These are phyloP conservation scores for Lachnum nothofagi DNA, from an alignment of 2,329 filamentous ascomycete species.

Conservation along the genomic window DNA sequence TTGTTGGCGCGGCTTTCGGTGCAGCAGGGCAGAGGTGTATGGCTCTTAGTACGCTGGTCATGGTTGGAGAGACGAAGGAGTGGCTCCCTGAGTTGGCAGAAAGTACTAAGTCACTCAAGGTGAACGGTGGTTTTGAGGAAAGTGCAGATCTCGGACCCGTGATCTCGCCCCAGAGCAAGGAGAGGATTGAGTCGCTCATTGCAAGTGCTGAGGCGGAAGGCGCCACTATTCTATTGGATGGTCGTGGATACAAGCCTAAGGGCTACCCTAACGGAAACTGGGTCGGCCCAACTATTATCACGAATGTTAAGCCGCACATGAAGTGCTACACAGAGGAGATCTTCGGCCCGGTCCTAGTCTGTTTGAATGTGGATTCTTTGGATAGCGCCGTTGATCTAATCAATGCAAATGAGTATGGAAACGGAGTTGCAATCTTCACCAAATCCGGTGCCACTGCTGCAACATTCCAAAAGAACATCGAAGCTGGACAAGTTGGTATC, in stretches of 20 bases:
- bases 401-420: conserved; percentile 82
- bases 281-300: conserved; percentile 77
- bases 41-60: conserved; percentile 76
- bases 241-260: conserved; percentile 65
- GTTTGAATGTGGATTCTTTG: conserved; percentile 70
- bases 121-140: conserved; percentile 76
- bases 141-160: conserved; percentile 77
- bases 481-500: conserved; percentile 81
- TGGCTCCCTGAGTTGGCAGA: conserved; percentile 77
- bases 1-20: conserved; percentile 78
- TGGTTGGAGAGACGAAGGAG: conserved; percentile 78
- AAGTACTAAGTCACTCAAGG: conserved; percentile 64
- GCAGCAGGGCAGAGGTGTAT: conserved; percentile 83
- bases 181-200: conserved; percentile 72
- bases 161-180: conserved; percentile 73
- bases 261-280: conserved; percentile 86
- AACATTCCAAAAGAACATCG: conserved; percentile 72
- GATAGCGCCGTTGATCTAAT: conserved; percentile 77
- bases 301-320: conserved; percentile 75
- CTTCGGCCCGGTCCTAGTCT: conserved; percentile 79
- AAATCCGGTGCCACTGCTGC: conserved; percentile 70
- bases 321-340: conserved; percentile 81
- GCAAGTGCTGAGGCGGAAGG: conserved; percentile 73
- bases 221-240: conserved; percentile 76
- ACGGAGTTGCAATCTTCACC: conserved; percentile 82